Percentiles rank a stretch among this genome's conserved stretches.
These are phyloP conservation scores for Russula sp. DNA, from an alignment of 768 basidiomycete species.

Conservation along the genomic window DNA sequence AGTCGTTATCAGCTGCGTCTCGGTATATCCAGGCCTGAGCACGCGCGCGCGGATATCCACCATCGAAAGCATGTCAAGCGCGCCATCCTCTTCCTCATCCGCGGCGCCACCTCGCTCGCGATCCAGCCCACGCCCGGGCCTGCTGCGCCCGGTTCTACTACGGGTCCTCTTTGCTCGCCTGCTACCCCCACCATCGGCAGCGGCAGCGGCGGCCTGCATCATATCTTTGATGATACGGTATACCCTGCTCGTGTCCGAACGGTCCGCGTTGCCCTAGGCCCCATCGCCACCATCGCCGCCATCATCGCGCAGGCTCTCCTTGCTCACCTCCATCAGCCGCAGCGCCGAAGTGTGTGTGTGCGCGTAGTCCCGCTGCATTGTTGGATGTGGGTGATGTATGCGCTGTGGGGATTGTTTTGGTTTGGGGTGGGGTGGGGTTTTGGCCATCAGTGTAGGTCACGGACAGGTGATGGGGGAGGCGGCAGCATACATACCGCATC, in stretches of 20 bases:
- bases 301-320: too few species aligned
- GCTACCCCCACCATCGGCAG: too few species aligned
- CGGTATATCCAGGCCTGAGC: too few species aligned
- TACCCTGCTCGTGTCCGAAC: conserved; percentile 75
- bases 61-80: conserved; percentile 61
- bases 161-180: too few species aligned
- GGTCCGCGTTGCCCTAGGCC: conserved; percentile 52
- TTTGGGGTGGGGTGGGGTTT: too few species aligned
- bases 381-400: conserved; percentile 92
- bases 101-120: conserved; percentile 29
- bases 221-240: conserved; percentile 89
- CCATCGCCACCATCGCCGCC: conserved; percentile 68
- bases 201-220: conserved; percentile 37
- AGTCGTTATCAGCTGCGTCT: conserved; percentile 82
- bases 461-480: neutral
- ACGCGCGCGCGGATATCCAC: too few species aligned
- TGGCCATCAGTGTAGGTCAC: conserved; percentile 6
- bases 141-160: too few species aligned
- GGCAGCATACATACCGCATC: too few species aligned
- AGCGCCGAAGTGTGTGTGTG: conserved; percentile 96
- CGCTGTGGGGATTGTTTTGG: conserved; percentile 43
- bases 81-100: too few species aligned
- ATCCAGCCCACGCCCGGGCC: too few species aligned
- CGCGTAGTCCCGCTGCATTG: conserved; percentile 75
- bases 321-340: too few species aligned